Evolutionary conservation across 371 early-diverging fungal species (phyloP).

Genomic region (Rhizopus arrhizus): DNA sequence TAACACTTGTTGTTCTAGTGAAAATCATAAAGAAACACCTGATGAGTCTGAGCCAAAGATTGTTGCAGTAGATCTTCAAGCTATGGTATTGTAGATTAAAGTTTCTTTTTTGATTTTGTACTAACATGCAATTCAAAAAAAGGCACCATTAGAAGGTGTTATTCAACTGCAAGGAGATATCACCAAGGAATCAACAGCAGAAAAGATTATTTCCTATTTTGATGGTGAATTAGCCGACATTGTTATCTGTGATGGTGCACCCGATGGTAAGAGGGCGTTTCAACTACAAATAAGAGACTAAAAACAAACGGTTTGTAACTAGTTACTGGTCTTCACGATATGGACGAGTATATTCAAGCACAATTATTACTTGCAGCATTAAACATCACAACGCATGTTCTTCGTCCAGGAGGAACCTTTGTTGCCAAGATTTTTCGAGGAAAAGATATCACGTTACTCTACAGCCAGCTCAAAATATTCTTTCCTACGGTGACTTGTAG

Average conservation of each 20-base stretch:
- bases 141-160: slow-evolving; percentile 94
- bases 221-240: slow-evolving; percentile 90
- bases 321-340: slow-evolving; percentile 97
- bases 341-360: slow-evolving; percentile 99
- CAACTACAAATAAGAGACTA: not conserved
- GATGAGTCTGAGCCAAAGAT: slow-evolving; percentile 71
- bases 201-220: slow-evolving; percentile 87
- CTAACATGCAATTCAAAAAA: not conserved
- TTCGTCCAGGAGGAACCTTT: slow-evolving; percentile 89
- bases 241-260: slow-evolving; percentile 98
- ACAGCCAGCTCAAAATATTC: slow-evolving; percentile 89
- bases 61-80: slow-evolving; percentile 98
- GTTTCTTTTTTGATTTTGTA: not conserved
- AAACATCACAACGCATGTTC: slow-evolving; percentile 91
- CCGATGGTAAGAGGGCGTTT: slow-evolving; percentile 73
- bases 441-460: slow-evolving; percentile 86
- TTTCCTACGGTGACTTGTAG: slow-evolving; percentile 87
- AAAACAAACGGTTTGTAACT: not conserved
- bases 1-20: slow-evolving; percentile 34
- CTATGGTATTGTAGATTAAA: slow-evolving; percentile 70
- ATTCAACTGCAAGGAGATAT: slow-evolving; percentile 97
- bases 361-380: slow-evolving; percentile 93
- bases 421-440: slow-evolving; percentile 97
- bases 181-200: slow-evolving; percentile 92
- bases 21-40: slow-evolving; percentile 59